Conservation (phyloP, 1,139 yeast species). For the Nadsonia commutata region DNA sequence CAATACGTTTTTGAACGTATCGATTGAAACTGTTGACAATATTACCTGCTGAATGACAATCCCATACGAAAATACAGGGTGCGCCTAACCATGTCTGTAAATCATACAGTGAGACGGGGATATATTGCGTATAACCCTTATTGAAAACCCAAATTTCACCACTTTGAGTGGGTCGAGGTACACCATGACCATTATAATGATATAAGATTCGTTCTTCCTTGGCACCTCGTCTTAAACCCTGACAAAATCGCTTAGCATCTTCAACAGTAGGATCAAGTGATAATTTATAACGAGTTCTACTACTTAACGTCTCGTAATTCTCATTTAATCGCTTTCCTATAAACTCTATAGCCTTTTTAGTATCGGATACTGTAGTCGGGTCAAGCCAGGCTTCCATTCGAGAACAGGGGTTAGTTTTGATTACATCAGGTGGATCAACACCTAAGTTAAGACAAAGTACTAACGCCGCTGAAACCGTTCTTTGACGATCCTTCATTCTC, state of each 20-base stretch:
- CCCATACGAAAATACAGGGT: constrained; percentile 89
- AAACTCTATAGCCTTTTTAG: constrained; percentile 82
- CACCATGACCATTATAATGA: constrained; percentile 98
- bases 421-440: constrained; percentile 93
- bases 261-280: constrained; percentile 91
- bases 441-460: constrained; percentile 85
- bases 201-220: constrained; percentile 75
- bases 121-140: constrained; percentile 91
- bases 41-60: constrained; percentile 90
- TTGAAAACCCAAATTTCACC: constrained; percentile 99
- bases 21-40: constrained; percentile 80
- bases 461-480: constrained; percentile 89
- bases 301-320: constrained; percentile 79
- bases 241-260: constrained; percentile 85
- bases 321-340: constrained; percentile 79
- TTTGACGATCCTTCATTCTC: constrained; percentile 86
- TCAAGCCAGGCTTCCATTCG: constrained; percentile 89
- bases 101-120: constrained; percentile 87
- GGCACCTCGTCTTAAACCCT: constrained; percentile 75
- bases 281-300: constrained; percentile 81
- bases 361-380: constrained; percentile 69
- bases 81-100: constrained; percentile 96
- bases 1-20: constrained; percentile 81
- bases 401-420: constrained; percentile 90
- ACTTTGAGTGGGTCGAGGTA: constrained; percentile 89